A percentile compares a stretch with the other conserved stretches of the same genome.
Conservation (phyloP, 805 yeast species). For the Millerozyma miso region DNA sequence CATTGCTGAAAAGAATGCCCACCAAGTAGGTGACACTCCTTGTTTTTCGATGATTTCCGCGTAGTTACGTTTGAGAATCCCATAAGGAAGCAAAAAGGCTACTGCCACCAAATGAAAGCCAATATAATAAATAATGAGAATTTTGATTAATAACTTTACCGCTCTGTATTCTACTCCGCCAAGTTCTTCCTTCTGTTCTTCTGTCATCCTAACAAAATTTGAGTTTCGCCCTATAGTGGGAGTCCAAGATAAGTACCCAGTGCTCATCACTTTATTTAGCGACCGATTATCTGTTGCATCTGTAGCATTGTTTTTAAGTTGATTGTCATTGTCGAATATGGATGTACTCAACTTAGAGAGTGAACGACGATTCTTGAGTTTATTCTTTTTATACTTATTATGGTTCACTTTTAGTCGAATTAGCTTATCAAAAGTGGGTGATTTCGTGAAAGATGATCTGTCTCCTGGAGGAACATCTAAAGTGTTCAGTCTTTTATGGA, state of each 20-base stretch:
- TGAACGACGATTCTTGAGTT: conserved; percentile 6
- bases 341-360: conserved; percentile 2
- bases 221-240: conserved; percentile 95
- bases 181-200: conserved; percentile 83
- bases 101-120: conserved; percentile 67
- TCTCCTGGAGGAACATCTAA: conserved; percentile 32
- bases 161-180: conserved; percentile 98
- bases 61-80: conserved; percentile 40
- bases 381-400: background rate
- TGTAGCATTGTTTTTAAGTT: conserved; percentile 11
- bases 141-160: conserved; percentile 64
- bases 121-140: conserved; percentile 63
- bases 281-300: conserved; percentile 11
- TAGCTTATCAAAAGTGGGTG: conserved; percentile 49
- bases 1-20: conserved; percentile 83
- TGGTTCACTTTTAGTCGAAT: conserved; percentile 3
- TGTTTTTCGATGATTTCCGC: conserved; percentile 38
- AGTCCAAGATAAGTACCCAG: conserved; percentile 78
- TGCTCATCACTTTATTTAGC: conserved; percentile 35
- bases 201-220: conserved; percentile 76
- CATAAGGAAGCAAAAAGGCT: conserved; percentile 60
- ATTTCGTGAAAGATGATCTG: conserved; percentile 17
- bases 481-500: conserved; percentile 45
- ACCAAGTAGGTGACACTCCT: conserved; percentile 82
- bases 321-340: conserved; percentile 8